These are phyloP conservation scores for Tuber aestivum DNA, from an alignment of 495 filamentous ascomycete species.

Conservation along the genomic window DNA sequence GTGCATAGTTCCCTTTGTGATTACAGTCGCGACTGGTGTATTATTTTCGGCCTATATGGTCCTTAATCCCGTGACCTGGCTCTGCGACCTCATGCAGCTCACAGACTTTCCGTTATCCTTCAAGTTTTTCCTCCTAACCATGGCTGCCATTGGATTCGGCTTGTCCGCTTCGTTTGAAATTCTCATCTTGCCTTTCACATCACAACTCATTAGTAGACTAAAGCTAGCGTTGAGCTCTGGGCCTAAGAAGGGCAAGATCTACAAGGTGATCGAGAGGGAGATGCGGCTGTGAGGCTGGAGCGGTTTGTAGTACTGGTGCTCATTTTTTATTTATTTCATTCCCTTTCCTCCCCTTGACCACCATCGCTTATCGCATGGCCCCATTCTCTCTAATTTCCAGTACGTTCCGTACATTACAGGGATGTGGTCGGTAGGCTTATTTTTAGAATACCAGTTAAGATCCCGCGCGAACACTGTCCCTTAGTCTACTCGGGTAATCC, in stretches of 20 bases:
- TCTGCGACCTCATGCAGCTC: constrained; percentile 73
- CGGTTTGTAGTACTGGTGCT: background rate
- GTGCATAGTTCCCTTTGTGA: constrained; percentile 66
- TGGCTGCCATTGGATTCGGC: constrained; percentile 62
- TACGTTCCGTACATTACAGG: background rate
- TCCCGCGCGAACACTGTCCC: no score
- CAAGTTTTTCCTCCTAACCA: constrained; percentile 59
- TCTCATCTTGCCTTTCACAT: constrained; percentile 61
- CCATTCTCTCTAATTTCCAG: background rate
- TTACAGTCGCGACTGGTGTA: constrained; percentile 63
- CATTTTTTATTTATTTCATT: background rate
- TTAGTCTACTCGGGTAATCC: no score
- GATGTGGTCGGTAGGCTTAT: background rate
- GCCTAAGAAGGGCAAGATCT: constrained; percentile 74
- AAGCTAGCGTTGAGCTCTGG: constrained; percentile 53
- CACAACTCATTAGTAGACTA: constrained; percentile 58
- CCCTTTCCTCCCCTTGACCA: background rate
- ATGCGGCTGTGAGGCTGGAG: constrained; percentile 52
- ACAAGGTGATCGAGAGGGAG: constrained; percentile 71
- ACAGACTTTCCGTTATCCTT: constrained; percentile 67
- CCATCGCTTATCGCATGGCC: background rate
- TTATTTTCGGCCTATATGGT: constrained; percentile 70
- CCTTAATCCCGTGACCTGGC: constrained; percentile 60
- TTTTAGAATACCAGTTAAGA: background rate
- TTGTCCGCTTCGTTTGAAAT: constrained; percentile 66